A percentile compares a stretch with the other conserved stretches of the same genome.
phyloP scores from a whole-genome alignment of 768 basidiomycete species.

The Leccinum pellstonianum region DNA sequence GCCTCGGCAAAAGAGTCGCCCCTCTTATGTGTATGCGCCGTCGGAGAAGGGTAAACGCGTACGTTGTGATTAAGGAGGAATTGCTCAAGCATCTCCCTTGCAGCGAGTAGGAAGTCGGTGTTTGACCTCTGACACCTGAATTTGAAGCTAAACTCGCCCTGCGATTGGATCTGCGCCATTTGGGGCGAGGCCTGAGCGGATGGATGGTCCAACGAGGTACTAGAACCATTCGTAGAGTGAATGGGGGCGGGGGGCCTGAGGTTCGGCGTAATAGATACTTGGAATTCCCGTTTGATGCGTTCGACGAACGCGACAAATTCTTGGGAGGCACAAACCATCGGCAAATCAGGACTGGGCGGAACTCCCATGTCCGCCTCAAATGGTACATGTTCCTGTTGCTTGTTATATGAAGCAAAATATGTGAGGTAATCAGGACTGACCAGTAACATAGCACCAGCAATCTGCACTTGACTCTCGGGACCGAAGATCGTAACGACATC shows the following conservation, averaged over 20 bases:
- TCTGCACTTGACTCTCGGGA: slow-evolving; percentile 95
- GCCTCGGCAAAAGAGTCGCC: slow-evolving; percentile 94
- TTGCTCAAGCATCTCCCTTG: slow-evolving; percentile 90
- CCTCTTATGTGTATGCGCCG: slow-evolving; percentile 77
- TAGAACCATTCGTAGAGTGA: slow-evolving; percentile 45
- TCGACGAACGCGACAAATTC: slow-evolving; percentile 88
- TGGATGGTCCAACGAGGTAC: slow-evolving; percentile 50
- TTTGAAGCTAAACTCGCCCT: slow-evolving; percentile 84
- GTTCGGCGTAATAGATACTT: slow-evolving; percentile 85
- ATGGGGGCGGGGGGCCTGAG: slow-evolving; percentile 48
- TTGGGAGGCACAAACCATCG: slow-evolving; percentile 68
- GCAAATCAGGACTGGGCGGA: slow-evolving; percentile 78
- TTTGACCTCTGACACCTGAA: slow-evolving; percentile 95
- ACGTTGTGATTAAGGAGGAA: slow-evolving; percentile 84
- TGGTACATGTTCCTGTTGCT: slow-evolving; percentile 85
- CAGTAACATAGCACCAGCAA: slow-evolving; percentile 93
- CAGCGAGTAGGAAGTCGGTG: slow-evolving; percentile 87
- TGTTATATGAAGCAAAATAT: slow-evolving; percentile 3
- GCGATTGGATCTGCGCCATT: slow-evolving; percentile 17
- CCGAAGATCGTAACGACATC: slow-evolving; percentile 96
- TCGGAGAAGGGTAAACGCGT: slow-evolving; percentile 75
- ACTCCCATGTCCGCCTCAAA: slow-evolving; percentile 95
- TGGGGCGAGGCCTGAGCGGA: slow-evolving; percentile 24
- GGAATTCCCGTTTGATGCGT: slow-evolving; percentile 89
- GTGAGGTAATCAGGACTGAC: slow-evolving; percentile 42